phyloP scores from a whole-genome alignment of 306 rosid genomes.

The Cajanus cajan region DNA sequence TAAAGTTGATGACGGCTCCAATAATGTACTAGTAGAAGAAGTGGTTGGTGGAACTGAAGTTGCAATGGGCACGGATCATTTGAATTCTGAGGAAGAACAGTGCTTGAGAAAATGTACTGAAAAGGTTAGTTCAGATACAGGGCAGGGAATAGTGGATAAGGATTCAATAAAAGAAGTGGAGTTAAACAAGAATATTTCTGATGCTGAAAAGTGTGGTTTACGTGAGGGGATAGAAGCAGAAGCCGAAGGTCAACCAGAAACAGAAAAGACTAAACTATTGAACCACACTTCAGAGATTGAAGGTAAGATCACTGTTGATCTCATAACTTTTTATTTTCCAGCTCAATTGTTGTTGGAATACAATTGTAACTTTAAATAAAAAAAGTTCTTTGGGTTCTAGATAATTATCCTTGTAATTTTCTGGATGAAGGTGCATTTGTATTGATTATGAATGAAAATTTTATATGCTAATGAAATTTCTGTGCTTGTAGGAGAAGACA shows the following conservation, averaged over 20 bases:
- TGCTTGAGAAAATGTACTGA: neutral
- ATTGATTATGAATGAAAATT: neutral
- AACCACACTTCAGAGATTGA: slow-evolving; percentile 18
- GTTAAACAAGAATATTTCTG: neutral
- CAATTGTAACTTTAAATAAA: slow-evolving; percentile 23
- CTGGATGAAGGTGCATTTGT: slow-evolving; percentile 20
- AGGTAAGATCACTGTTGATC: slow-evolving; percentile 31
- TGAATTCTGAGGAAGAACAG: slow-evolving; percentile 31
- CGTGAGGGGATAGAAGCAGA: slow-evolving; percentile 25
- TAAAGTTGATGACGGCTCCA: slow-evolving; percentile 13
- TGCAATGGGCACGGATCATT: slow-evolving; percentile 11
- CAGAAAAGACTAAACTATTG: neutral
- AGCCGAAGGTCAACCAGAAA: slow-evolving; percentile 23
- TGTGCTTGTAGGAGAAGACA: slow-evolving; percentile 25
- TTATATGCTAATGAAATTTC: slow-evolving; percentile 8
- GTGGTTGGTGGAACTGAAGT: slow-evolving; percentile 36
- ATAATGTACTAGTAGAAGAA: slow-evolving; percentile 15
- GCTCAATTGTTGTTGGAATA: slow-evolving; percentile 24
- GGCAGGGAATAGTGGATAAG: slow-evolving; percentile 35
- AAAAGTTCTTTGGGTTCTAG: slow-evolving; percentile 21
- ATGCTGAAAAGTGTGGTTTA: slow-evolving; percentile 5
- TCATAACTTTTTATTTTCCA: neutral
- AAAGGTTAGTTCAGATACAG: slow-evolving; percentile 31
- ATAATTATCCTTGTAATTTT: slow-evolving; percentile 25
- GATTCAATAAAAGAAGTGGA: neutral